A percentile compares a stretch with the other conserved stretches of the same genome.
Conservation (phyloP, 495 filamentous ascomycete genomes). For the Pseudoneurospora amorphoporcata region DNA sequence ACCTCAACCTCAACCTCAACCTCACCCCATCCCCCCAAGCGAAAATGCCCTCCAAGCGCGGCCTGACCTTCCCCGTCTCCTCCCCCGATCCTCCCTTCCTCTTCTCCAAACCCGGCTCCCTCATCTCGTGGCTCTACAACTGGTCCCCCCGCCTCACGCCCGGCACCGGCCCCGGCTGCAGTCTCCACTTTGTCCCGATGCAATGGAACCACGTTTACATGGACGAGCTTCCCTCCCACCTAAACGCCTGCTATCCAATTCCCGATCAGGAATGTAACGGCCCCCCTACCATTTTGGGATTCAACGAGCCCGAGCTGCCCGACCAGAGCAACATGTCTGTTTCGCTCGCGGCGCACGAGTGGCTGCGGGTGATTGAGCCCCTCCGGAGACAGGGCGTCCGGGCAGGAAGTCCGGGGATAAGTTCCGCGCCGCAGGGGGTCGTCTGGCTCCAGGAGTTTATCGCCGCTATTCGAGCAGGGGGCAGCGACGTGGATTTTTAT, state of each 20-base stretch:
- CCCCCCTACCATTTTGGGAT: background rate
- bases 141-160: constrained; percentile 16
- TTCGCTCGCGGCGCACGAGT: constrained; percentile 8
- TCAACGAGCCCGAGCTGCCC: constrained; percentile 15
- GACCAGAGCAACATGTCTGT: constrained; percentile 15
- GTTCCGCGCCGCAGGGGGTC: constrained; percentile 13
- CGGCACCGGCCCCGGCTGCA: background rate
- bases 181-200: constrained; percentile 14
- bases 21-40: background rate
- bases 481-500: constrained; percentile 14
- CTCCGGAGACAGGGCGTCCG: constrained; percentile 1
- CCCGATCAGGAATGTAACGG: background rate
- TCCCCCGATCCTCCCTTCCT: constrained; percentile 7
- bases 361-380: constrained; percentile 12
- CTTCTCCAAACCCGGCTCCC: constrained; percentile 15
- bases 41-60: constrained; percentile 12
- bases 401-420: constrained; percentile 12
- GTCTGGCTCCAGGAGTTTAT: constrained; percentile 10
- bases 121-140: constrained; percentile 17
- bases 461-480: constrained; percentile 1
- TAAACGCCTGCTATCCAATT: background rate
- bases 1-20: background rate
- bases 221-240: constrained; percentile 4
- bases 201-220: constrained; percentile 21
- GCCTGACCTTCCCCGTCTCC: constrained; percentile 12